These are phyloP conservation scores for Botrytis medusae DNA, from an alignment of 2,329 filamentous ascomycete genomes.

Conservation along the genomic window DNA sequence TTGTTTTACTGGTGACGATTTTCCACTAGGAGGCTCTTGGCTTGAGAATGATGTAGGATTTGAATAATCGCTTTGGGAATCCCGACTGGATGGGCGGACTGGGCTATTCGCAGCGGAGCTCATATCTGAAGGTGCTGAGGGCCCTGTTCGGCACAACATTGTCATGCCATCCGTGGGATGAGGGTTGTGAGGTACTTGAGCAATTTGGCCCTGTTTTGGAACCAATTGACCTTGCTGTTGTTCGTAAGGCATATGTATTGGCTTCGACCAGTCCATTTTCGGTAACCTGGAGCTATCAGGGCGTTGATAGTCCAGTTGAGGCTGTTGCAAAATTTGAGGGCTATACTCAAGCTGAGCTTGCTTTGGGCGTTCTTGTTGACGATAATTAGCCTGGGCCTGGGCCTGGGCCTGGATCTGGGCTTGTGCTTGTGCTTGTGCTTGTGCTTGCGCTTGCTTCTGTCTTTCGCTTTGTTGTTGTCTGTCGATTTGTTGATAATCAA, in stretches of 20 bases:
- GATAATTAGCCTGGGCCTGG: constrained; percentile 19
- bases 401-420: constrained; percentile 7
- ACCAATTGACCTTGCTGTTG: constrained; percentile 29
- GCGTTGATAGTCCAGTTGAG: constrained; percentile 29
- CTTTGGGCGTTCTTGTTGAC: constrained; percentile 23
- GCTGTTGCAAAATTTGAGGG: constrained; percentile 27
- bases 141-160: constrained; percentile 83
- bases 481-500: constrained; percentile 19
- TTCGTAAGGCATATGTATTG: constrained; percentile 23
- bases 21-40: constrained; percentile 73
- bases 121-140: constrained; percentile 67
- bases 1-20: constrained; percentile 72
- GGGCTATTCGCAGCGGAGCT: constrained; percentile 62
- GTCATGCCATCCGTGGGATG: constrained; percentile 97
- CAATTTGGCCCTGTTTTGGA: constrained; percentile 55
- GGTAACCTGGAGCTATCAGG: constrained; percentile 23
- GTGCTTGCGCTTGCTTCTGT: constrained; percentile 20
- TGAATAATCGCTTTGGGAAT: constrained; percentile 88
- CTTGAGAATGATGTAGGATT: constrained; percentile 87
- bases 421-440: constrained; percentile 20
- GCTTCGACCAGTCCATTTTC: constrained; percentile 23
- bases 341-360: constrained; percentile 25
- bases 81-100: constrained; percentile 76
- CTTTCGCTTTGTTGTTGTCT: constrained; percentile 22
- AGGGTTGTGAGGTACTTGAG: constrained; percentile 81